phyloP scores from a whole-genome alignment of 202 grass and related monocot species.

The Panicum hallii region DNA sequence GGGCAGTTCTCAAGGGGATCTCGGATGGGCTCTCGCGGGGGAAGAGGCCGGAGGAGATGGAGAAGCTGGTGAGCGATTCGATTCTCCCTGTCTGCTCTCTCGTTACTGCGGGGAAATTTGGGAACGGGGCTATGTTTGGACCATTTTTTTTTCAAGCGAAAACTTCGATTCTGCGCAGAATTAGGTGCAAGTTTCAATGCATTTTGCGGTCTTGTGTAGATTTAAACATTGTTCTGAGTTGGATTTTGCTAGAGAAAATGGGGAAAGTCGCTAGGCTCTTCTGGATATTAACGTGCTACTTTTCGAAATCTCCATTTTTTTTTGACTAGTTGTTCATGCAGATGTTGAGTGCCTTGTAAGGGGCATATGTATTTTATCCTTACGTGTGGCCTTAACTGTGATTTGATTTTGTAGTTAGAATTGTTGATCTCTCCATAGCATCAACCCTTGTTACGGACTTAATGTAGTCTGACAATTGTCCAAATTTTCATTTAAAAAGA shows the following conservation, averaged over 20 bases:
- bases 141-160: background rate
- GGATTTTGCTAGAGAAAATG: background rate
- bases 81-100: background rate
- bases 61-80: conserved; percentile 73
- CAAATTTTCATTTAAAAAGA: background rate
- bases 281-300: background rate
- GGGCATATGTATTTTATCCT: background rate
- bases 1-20: conserved; percentile 84
- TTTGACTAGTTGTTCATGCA: background rate
- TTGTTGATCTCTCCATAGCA: background rate
- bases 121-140: background rate
- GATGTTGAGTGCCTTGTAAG: background rate
- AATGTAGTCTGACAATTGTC: conserved; percentile 1
- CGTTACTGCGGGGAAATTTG: background rate
- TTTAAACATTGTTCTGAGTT: background rate
- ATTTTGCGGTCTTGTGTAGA: background rate
- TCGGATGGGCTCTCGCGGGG: conserved; percentile 91
- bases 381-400: background rate
- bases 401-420: background rate
- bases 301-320: background rate
- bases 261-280: background rate
- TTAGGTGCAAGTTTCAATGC: background rate
- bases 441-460: background rate
- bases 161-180: conserved; percentile 2
- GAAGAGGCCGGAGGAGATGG: conserved; percentile 89